Conservation (phyloP, 2,329 filamentous ascomycete species). For the Aureobasidium sp. region DNA sequence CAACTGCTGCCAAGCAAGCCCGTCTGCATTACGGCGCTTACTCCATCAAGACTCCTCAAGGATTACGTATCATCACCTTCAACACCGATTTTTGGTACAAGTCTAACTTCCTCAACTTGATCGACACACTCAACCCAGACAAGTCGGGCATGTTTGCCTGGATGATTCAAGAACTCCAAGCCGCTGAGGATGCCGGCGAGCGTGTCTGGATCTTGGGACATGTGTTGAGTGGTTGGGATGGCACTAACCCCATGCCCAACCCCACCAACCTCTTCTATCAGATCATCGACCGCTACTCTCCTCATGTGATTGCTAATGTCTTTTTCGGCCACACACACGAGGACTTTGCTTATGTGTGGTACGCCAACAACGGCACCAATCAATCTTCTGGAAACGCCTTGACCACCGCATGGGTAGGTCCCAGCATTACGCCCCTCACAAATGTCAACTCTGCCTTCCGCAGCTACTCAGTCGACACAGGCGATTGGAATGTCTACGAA, state of each 20-base stretch:
- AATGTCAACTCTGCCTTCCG: slow-evolving; percentile 49
- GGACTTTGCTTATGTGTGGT: slow-evolving; percentile 49
- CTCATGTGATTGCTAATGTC: slow-evolving; percentile 48
- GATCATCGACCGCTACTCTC: slow-evolving; percentile 48
- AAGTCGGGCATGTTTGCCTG: slow-evolving; percentile 43
- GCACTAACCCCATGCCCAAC: slow-evolving; percentile 44
- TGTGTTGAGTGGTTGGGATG: slow-evolving; percentile 49
- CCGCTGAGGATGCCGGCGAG: slow-evolving; percentile 46
- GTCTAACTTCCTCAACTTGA: slow-evolving; percentile 43
- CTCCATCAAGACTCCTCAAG: slow-evolving; percentile 47
- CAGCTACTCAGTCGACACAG: slow-evolving; percentile 50
- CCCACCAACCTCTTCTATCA: slow-evolving; percentile 50
- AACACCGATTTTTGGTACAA: slow-evolving; percentile 47
- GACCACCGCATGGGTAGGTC: slow-evolving; percentile 47
- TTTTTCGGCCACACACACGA: slow-evolving; percentile 52
- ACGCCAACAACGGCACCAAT: slow-evolving; percentile 45
- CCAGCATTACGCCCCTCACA: slow-evolving; percentile 46
- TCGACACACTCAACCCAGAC: slow-evolving; percentile 47
- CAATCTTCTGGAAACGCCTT: slow-evolving; percentile 35
- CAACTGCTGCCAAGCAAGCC: slow-evolving; percentile 39
- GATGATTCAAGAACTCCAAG: slow-evolving; percentile 46
- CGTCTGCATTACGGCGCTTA: slow-evolving; percentile 50
- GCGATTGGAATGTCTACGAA: slow-evolving; percentile 47
- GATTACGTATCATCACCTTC: slow-evolving; percentile 46
- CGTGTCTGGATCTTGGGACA: slow-evolving; percentile 50